These are phyloP conservation scores for Sporothrix brasiliensis DNA, from an alignment of 2,329 filamentous ascomycete species.

Conservation along the genomic window DNA sequence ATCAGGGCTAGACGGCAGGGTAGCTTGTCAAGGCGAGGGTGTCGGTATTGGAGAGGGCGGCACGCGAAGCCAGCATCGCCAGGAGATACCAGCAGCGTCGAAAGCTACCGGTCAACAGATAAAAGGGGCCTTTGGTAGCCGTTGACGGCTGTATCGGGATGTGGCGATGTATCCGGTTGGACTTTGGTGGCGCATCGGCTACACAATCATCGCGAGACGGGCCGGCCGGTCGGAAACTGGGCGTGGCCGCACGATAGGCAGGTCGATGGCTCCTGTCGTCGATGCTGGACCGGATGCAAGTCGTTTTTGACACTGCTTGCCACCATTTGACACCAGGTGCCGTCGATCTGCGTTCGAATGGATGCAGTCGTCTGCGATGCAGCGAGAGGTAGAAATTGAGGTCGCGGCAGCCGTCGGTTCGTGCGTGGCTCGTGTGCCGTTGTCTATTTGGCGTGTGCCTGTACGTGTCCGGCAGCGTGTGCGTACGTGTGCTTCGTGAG, in stretches of 20 bases:
- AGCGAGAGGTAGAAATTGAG: background rate
- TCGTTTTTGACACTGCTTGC: constrained; percentile 13
- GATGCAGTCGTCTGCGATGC: background rate
- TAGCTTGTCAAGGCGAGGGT: background rate
- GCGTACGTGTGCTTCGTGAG: constrained; percentile 14
- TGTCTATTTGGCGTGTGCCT: background rate
- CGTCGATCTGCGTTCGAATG: background rate
- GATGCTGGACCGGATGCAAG: background rate
- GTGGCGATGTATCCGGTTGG: constrained; percentile 18
- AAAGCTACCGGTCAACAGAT: background rate
- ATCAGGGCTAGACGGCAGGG: constrained; percentile 9
- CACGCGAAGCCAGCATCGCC: constrained; percentile 18
- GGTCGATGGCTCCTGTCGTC: background rate
- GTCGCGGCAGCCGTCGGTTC: constrained; percentile 8
- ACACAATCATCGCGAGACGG: constrained; percentile 22
- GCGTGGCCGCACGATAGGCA: background rate
- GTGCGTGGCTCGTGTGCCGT: constrained; percentile 8
- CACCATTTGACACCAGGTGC: constrained; percentile 5
- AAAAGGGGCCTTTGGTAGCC: background rate
- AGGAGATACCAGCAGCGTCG: constrained; percentile 10
- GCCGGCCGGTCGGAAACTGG: background rate
- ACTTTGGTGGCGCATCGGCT: constrained; percentile 16
- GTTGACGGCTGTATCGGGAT: too few relatives aligned
- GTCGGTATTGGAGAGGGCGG: background rate
- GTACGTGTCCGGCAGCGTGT: constrained; percentile 17